Conservation (phyloP, 768 basidiomycete species). For the Lanmaoa pseudosensibilis region DNA sequence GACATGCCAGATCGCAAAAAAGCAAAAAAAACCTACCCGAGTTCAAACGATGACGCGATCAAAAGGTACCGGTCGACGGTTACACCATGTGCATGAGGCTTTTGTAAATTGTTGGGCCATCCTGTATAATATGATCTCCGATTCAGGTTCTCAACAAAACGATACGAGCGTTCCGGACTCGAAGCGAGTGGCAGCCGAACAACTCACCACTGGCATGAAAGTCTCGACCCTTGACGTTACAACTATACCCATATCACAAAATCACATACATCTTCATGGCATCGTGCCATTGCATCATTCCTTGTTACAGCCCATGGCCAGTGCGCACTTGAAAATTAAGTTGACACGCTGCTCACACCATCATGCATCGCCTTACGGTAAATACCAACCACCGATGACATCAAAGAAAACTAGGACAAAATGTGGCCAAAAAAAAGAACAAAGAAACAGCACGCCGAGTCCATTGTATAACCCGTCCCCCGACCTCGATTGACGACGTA, state of each 20-base stretch:
- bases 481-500: not conserved
- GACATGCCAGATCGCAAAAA: too few relatives aligned
- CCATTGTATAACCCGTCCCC: not conserved
- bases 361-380: not conserved
- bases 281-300: too few relatives aligned
- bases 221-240: not conserved
- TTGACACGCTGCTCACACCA: too few relatives aligned
- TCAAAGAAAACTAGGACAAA: too few relatives aligned
- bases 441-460: not conserved
- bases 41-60: too few relatives aligned
- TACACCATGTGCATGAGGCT: slow-evolving; percentile 3
- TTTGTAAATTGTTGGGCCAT: not conserved
- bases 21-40: too few relatives aligned
- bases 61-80: not conserved
- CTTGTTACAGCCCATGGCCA: too few relatives aligned
- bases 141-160: not conserved
- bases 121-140: not conserved
- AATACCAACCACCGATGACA: not conserved
- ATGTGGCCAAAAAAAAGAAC: too few relatives aligned
- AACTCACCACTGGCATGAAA: not conserved
- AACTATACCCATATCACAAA: not conserved
- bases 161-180: too few relatives aligned
- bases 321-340: too few relatives aligned
- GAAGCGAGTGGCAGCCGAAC: slow-evolving; percentile 17
- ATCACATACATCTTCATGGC: not conserved